Percentiles rank a stretch among this genome's conserved stretches.
phyloP scores from a whole-genome alignment of 129 eudicot species.

The Arctium lappa region DNA sequence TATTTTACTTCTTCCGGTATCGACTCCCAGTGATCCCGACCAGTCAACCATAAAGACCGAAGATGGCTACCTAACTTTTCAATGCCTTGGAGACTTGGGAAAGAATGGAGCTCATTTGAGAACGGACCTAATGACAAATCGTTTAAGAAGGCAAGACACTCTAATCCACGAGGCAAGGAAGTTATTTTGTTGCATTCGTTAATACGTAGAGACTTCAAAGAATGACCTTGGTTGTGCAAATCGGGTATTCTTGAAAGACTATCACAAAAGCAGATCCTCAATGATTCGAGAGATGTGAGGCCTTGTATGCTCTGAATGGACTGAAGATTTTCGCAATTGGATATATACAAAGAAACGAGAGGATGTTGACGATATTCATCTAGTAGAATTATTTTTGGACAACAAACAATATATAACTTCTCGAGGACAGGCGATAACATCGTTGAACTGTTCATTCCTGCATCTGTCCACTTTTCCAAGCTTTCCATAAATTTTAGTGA shows the following conservation, averaged over 20 bases:
- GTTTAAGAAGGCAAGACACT: too few relatives aligned
- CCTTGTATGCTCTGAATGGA: neutral
- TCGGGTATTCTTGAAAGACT: neutral
- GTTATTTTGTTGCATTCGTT: neutral
- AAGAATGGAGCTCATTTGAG: too few relatives aligned
- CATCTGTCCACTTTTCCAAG: neutral
- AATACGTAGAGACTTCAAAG: neutral
- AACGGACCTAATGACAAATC: too few relatives aligned
- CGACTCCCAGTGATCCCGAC: neutral
- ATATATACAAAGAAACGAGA: neutral
- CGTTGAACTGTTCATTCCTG: neutral
- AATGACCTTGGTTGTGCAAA: neutral
- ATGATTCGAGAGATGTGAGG: neutral
- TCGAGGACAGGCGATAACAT: neutral
- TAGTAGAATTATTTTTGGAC: neutral
- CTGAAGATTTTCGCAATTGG: neutral
- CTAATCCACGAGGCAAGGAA: neutral
- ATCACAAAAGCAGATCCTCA: neutral
- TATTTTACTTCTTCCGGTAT: neutral
- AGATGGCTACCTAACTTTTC: neutral
- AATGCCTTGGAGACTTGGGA: neutral
- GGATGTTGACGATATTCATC: neutral
- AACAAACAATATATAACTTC: neutral
- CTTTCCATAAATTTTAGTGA: neutral
- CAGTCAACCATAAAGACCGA: neutral